phyloP scores from a whole-genome alignment of 352 stramenopile genomes.

The Aphanomyces euteiches region DNA sequence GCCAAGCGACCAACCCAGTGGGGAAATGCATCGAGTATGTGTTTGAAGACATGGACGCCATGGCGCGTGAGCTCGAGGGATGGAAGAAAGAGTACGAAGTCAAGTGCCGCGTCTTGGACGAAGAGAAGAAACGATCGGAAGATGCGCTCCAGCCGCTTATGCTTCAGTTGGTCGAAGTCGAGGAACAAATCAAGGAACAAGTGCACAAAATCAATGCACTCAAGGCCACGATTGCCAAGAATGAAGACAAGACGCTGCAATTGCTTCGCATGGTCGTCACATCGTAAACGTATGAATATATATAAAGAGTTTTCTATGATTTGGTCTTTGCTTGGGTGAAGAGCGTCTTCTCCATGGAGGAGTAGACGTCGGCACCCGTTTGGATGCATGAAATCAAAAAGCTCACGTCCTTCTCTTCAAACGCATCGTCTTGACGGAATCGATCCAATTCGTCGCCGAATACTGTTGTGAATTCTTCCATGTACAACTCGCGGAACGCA shows the following conservation, averaged over 20 bases:
- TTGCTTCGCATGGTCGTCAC: conserved; percentile 86
- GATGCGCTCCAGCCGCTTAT: conserved; percentile 81
- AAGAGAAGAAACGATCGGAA: conserved; percentile 82
- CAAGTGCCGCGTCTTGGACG: conserved; percentile 71
- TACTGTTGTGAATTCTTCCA: conserved; percentile 77
- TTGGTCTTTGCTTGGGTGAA: conserved; percentile 39
- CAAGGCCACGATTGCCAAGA: conserved; percentile 89
- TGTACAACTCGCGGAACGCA: conserved; percentile 75
- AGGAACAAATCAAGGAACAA: conserved; percentile 89
- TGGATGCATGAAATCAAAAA: conserved; percentile 89
- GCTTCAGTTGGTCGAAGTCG: conserved; percentile 75
- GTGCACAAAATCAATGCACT: conserved; percentile 88
- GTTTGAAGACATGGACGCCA: conserved; percentile 90
- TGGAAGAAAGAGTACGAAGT: conserved; percentile 84
- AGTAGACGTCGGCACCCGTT: conserved; percentile 71
- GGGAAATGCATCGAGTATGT: conserved; percentile 93
- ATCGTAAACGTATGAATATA: conserved; percentile 32
- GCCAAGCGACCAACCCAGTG: conserved; percentile 87
- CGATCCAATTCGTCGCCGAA: conserved; percentile 82
- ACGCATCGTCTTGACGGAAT: conserved; percentile 82
- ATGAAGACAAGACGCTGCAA: conserved; percentile 89
- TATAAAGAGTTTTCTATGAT: background rate
- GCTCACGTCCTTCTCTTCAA: conserved; percentile 80
- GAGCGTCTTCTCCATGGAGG: conserved; percentile 76
- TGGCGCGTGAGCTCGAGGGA: conserved; percentile 90